Percentiles rank a stretch among this genome's conserved stretches.
These are phyloP conservation scores for Wakefieldia striispora DNA, from an alignment of 768 basidiomycete genomes.

Conservation along the genomic window DNA sequence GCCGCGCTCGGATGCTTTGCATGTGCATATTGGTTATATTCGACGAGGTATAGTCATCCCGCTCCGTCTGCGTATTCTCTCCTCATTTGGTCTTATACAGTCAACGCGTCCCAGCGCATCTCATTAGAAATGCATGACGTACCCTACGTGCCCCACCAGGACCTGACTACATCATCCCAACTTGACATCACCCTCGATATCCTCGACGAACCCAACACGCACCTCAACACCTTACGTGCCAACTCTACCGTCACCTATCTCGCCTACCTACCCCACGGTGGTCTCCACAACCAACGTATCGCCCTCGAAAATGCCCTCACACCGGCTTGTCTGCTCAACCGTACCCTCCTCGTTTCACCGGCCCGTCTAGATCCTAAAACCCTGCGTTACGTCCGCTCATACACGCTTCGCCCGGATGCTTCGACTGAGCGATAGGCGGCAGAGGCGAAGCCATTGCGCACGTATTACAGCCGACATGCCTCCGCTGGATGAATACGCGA, in stretches of 20 bases:
- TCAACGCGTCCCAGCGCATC: constrained; percentile 18
- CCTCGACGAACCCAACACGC: constrained; percentile 24
- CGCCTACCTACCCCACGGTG: constrained; percentile 79
- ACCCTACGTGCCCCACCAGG: no score
- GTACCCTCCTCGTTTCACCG: constrained; percentile 79
- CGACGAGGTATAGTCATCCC: constrained; percentile 52
- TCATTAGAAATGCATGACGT: constrained; percentile 1
- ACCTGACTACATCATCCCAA: neutral
- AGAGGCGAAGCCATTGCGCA: constrained; percentile 52
- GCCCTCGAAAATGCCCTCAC: constrained; percentile 81
- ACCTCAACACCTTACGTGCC: constrained; percentile 5
- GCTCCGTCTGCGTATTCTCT: constrained; percentile 14
- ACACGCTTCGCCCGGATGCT: constrained; percentile 45
- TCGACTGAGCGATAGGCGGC: constrained; percentile 45
- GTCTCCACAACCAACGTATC: constrained; percentile 85
- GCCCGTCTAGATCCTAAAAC: constrained; percentile 62
- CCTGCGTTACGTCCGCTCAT: constrained; percentile 58
- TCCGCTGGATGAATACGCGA: constrained; percentile 54
- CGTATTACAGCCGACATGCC: constrained; percentile 33
- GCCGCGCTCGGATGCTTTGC: constrained; percentile 54
- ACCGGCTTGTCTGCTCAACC: constrained; percentile 66
- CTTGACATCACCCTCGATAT: constrained; percentile 28
- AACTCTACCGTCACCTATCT: constrained; percentile 47
- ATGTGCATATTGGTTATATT: constrained; percentile 62
- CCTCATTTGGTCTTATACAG: constrained; percentile 13